Base-by-base conservation (phyloP, 2,329 filamentous ascomycete genomes). In the Parascedosporium putredinis region DNA sequence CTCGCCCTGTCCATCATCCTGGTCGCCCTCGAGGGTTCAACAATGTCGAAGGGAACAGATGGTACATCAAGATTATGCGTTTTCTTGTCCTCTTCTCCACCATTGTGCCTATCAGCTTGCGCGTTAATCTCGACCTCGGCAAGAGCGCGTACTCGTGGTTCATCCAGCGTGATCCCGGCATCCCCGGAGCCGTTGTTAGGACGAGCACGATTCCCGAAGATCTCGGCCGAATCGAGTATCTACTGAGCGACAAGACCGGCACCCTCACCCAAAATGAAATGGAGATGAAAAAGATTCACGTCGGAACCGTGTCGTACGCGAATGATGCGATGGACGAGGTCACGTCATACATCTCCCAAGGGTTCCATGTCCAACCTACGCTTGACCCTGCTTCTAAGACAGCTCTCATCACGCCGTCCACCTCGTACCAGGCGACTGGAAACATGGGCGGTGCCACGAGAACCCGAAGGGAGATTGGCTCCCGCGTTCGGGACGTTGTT, bases 281-380 rank as follows among this genome's bases (percentile, higher is more conserved):
- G 90, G 91, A 96, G 61, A 84, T 98, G 76, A 95, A 94, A 63
- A 98, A 98, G 67, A 91, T 98, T 5, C 94, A 98, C 60, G 88
- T 98, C 49, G 93, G 94, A 8, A 98, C 93, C 8, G 93, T 97
- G 1, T 97, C 91, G 1, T 98, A 98, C 60, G 93, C 91, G 29
- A 95, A 95, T 58, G 93, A 98, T 62, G 91, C 93, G 8, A 98
- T 98, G 93, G 93, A 97, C 57, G 94, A 98, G 68, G 93, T 98
- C 10, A 72, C 81, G 10, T 78, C 86, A 0, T 96, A 95, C 62
- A 78, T 98, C 47, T 82, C 78, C 54, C 90, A 96, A 63, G 87
- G 84, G 5, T 95, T 97, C 58, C 75, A 82, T 10, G 62, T 73
- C 36, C 70, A 71, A 34, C 65, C 69, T 5, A 71, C 71, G 1